A percentile compares a stretch with the other conserved stretches of the same genome.
Evolutionary conservation across 2,329 filamentous ascomycete species (phyloP).

Genomic region (Cladosporium sp.): DNA sequence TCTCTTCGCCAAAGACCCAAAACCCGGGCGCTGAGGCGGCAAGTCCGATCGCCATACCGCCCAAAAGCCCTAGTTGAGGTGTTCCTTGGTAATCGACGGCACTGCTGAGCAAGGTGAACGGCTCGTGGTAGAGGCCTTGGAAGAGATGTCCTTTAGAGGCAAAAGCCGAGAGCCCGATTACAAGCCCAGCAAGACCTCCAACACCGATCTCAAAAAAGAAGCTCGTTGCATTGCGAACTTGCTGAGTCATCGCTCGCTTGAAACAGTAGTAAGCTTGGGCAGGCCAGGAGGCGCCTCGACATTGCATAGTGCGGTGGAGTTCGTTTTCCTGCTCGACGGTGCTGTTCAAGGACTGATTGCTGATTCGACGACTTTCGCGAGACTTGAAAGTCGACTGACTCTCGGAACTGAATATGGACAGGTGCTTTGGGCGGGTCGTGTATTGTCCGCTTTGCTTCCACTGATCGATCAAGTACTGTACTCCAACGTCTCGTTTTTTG

Average conservation of each 20-base stretch:
- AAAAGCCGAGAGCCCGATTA: slow-evolving; percentile 50
- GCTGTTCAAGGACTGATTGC: slow-evolving; percentile 27
- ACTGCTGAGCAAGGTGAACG: slow-evolving; percentile 47
- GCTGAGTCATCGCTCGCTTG: slow-evolving; percentile 49
- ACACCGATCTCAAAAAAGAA: slow-evolving; percentile 52
- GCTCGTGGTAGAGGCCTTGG: slow-evolving; percentile 45
- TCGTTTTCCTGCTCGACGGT: slow-evolving; percentile 36
- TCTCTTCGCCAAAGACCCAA: slow-evolving; percentile 52
- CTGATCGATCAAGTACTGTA: slow-evolving; percentile 45
- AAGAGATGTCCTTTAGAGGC: slow-evolving; percentile 48
- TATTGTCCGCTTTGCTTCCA: slow-evolving; percentile 34
- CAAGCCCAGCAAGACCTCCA: slow-evolving; percentile 45
- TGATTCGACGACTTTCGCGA: slow-evolving; percentile 20
- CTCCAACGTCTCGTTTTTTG: slow-evolving; percentile 36
- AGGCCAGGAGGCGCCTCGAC: slow-evolving; percentile 43
- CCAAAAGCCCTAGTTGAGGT: slow-evolving; percentile 49
- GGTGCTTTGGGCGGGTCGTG: slow-evolving; percentile 14
- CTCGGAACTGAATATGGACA: slow-evolving; percentile 13
- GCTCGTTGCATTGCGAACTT: slow-evolving; percentile 47
- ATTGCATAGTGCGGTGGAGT: slow-evolving; percentile 42
- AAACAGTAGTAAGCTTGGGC: slow-evolving; percentile 51
- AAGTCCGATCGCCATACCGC: slow-evolving; percentile 50
- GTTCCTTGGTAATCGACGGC: slow-evolving; percentile 47
- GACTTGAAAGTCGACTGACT: neutral
- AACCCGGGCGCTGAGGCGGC: slow-evolving; percentile 51